Conservation (phyloP, 2,329 filamentous ascomycete species). For the Ophiostoma sp. region DNA sequence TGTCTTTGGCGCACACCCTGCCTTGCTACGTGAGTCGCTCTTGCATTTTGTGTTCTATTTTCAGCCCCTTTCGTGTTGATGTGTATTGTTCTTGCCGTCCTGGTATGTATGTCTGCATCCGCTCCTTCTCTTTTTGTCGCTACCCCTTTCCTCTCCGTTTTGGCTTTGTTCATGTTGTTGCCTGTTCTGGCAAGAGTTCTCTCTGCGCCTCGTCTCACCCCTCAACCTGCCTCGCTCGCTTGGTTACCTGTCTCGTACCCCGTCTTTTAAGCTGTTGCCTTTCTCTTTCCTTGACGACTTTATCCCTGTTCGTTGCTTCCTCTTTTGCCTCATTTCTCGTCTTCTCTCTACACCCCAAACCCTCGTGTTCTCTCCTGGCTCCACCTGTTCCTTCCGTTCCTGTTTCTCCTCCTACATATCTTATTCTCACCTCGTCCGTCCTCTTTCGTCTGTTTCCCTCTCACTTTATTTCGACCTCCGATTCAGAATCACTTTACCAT, state of each 20-base stretch:
- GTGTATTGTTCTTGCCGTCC: conserved; percentile 9
- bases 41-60: not conserved
- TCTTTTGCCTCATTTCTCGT: not conserved
- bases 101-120: not conserved
- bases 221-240: not conserved
- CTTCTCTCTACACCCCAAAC: not conserved
- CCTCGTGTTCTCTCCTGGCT: conserved; percentile 9
- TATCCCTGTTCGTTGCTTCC: not conserved
- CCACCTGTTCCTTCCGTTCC: not conserved
- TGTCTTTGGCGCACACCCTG: not conserved
- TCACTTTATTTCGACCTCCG: not conserved
- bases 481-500: not conserved
- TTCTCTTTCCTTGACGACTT: not conserved
- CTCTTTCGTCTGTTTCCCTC: not conserved
- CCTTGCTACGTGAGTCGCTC: not conserved
- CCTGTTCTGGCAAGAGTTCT: conserved; percentile 10
- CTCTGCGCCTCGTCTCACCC: not conserved
- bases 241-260: not conserved
- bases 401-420: conserved; percentile 13
- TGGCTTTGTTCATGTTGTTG: conserved; percentile 7
- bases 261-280: conserved; percentile 5
- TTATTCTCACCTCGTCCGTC: conserved; percentile 1
- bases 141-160: not conserved
- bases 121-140: not conserved
- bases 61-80: not conserved